Evolutionary conservation across 73 alveolate genomes (phyloP).

Genomic region (Symbiodinium pilosum): DNA sequence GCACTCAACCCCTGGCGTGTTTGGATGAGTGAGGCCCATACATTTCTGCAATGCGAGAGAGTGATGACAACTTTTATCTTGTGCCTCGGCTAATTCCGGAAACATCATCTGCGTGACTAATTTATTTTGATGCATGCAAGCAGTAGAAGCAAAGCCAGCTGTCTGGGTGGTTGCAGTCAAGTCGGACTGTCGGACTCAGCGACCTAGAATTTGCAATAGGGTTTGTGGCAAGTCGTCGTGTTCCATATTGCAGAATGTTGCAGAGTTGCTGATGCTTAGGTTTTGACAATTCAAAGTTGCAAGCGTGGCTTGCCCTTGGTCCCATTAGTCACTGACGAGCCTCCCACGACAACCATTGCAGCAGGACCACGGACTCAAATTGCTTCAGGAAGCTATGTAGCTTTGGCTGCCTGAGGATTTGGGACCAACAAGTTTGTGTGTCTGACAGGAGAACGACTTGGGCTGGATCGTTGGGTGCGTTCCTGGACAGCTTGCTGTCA

Average conservation of each 20-base stretch:
- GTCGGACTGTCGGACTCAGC: too few relatives aligned
- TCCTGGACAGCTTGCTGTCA: background rate
- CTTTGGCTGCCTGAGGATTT: too few relatives aligned
- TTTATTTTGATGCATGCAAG: too few relatives aligned
- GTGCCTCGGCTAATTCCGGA: background rate
- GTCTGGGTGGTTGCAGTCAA: too few relatives aligned
- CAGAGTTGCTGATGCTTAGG: background rate
- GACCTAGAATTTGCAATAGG: too few relatives aligned
- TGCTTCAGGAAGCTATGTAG: too few relatives aligned
- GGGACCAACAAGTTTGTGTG: too few relatives aligned
- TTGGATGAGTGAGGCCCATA: background rate
- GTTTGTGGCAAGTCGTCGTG: too few relatives aligned
- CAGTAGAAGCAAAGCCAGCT: too few relatives aligned
- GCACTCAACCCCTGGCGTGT: too few relatives aligned
- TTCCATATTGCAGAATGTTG: background rate
- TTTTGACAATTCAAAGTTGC: conserved; percentile 2
- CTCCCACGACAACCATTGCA: background rate
- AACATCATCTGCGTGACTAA: too few relatives aligned
- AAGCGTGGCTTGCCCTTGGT: conserved; percentile 12
- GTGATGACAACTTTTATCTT: background rate
- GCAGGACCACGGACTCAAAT: background rate
- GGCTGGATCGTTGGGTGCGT: conserved; percentile 3
- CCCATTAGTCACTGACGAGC: background rate
- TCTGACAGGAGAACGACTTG: background rate
- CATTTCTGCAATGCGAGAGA: background rate